Base-by-base conservation (phyloP, 1,284 basidiomycete genomes). In the Naganishia sp. region DNA sequence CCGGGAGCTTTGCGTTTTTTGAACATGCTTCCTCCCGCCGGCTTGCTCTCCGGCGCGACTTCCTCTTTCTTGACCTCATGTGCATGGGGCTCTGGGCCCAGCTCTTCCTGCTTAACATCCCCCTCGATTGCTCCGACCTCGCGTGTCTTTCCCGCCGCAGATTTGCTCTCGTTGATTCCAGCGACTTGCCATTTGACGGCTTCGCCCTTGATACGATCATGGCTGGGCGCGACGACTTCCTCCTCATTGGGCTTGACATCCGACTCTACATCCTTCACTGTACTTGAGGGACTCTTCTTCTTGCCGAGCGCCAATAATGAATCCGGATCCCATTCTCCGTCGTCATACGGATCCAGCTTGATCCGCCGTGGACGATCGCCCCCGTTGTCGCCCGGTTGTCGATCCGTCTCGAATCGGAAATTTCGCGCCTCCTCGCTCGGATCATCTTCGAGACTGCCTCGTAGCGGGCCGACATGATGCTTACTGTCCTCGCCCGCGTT, bases 261-360 rank as follows among this genome's bases (percentile, higher is more conserved):
- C 39, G 77, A 57, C 67, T 77, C 78, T 23, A 23, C 76, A 67
- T 33, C 65, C 46, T 13, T 69, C 71, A 18, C 77, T 53, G 1
- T 67, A 15, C n/a, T 36, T 6, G 16, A n/a, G 9, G 33, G 31
- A 3, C 15, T 25, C 57, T 60, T 57, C 2, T 28, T 23, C 48
- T 52, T 61, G 16, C 59, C 59, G 21, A 52, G 21, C 68, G 11
- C 69, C 68, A 43, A 68, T 55, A 36, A 74, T 71, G 59, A 78
- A 76, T 71, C 71, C 75, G 53, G 50, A 57, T 68, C 67, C 36
- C 61, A 66, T 25, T 74, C 77, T 46, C 78, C 77, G 21, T 75
- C 78, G 56, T 78, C 68, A 21, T 69, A 68, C 6, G 61, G 55
- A 57, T 67, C 65, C 50, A 31, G 50, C 49, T 61, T 61, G 21